Evolutionary conservation across 345 rosid genomes (phyloP), one percentile per base, ranked within the genome.

Genomic region (Viola odorata): DNA sequence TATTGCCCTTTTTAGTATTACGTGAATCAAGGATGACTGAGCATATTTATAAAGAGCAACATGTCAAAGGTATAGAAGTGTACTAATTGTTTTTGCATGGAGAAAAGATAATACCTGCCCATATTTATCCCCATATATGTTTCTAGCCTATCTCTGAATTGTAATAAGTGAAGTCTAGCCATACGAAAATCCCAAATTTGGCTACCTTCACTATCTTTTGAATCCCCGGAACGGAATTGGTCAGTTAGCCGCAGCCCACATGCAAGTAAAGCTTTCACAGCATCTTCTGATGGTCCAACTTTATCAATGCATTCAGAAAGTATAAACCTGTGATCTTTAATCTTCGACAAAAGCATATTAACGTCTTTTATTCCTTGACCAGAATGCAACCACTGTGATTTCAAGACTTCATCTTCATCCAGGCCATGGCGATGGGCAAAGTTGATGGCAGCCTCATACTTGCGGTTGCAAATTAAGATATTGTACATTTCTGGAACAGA

Each of bases 41-140:
- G 1, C 32, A 23, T 23, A 23, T 23, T 23, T 23, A 1, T 0
- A 23, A 23, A 23, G 2, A 2, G 32, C 32, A 23, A 23, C 32
- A 23, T 23, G 32, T 23, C 32, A 23, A 23, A 23, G 2, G 2
- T 23, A 23, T 23, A 23, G 32, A 23, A 23, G 32, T 23, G 32
- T 23, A 23, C 32, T 23, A 2, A 23, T 2, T 23, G n/a, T 23
- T 23, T 23, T 23, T 23, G 32, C 32, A 23, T 23, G 32, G 32
- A 23, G 32, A 23, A 50, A 44, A 74, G 54, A 65, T 48, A 50
- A 64, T 88, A 88, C 99, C 99, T 90, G 84, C 99, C 96, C 99
- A 90, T 90, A 84, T 85, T 94, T 75, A 94, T 85, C 61, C 99
- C 99, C 78, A 88, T 66, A 78, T 71, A 94, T 48, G 97, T 88